phyloP scores from a whole-genome alignment of 768 basidiomycete genomes.

The Mycena venus region DNA sequence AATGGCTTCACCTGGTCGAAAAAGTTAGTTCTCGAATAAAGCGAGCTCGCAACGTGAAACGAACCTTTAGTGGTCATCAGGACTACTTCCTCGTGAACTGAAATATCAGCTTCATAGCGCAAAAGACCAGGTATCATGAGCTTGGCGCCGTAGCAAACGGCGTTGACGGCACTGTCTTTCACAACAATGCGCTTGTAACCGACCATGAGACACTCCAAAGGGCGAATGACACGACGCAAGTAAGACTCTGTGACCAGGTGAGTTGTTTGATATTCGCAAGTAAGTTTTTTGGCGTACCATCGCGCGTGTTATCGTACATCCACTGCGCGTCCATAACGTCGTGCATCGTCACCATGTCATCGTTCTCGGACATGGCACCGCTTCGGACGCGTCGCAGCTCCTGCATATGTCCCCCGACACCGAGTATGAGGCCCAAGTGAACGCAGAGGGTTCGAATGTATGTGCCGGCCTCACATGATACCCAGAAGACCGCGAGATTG shows the following conservation, averaged over 20 bases:
- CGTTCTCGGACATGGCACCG: slow-evolving; percentile 97
- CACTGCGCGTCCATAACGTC: slow-evolving; percentile 99
- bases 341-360: slow-evolving; percentile 99
- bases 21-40: slow-evolving; percentile 20
- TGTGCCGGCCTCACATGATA: slow-evolving; percentile 98
- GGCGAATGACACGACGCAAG: slow-evolving; percentile 93
- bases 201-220: slow-evolving; percentile 92
- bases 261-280: neutral
- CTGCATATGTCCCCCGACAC: slow-evolving; percentile 99
- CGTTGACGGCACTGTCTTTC: slow-evolving; percentile 99
- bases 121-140: slow-evolving; percentile 99
- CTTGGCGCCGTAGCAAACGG: slow-evolving; percentile 99
- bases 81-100: slow-evolving; percentile 95
- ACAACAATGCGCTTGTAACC: slow-evolving; percentile 99
- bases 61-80: slow-evolving; percentile 98
- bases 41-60: slow-evolving; percentile 1
- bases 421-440: slow-evolving; percentile 92
- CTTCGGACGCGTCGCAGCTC: slow-evolving; percentile 94
- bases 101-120: slow-evolving; percentile 96
- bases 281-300: slow-evolving; percentile 69
- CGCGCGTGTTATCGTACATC: slow-evolving; percentile 96
- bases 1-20: slow-evolving; percentile 85
- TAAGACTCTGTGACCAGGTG: slow-evolving; percentile 82
- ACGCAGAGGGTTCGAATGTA: slow-evolving; percentile 97
- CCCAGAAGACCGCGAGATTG: slow-evolving; percentile 98